Conservation (phyloP, 2,329 filamentous ascomycete species). For the Cladophialophora bantiana region DNA sequence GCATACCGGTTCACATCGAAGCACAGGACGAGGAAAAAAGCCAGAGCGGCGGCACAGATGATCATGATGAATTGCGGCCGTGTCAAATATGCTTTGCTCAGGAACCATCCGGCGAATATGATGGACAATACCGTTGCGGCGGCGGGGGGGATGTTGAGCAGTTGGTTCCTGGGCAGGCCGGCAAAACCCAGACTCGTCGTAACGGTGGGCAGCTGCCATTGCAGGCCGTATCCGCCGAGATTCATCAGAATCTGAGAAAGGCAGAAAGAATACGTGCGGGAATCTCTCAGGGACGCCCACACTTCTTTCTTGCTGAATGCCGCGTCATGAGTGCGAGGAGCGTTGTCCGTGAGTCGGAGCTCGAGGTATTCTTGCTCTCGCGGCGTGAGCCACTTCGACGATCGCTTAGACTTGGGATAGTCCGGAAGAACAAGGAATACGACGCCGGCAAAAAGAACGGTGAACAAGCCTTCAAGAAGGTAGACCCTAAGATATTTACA, state of each 20-base stretch:
- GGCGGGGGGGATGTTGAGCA: constrained; percentile 57
- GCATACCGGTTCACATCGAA: constrained; percentile 49
- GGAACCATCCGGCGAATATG: constrained; percentile 51
- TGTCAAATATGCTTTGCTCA: constrained; percentile 50
- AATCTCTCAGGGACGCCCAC: constrained; percentile 49
- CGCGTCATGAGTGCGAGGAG: constrained; percentile 50
- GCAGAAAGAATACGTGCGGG: constrained; percentile 55
- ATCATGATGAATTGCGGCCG: constrained; percentile 52
- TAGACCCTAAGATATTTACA: constrained; percentile 46
- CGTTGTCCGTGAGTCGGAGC: constrained; percentile 53
- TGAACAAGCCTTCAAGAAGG: constrained; percentile 54
- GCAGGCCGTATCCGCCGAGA: constrained; percentile 54
- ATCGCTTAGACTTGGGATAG: constrained; percentile 52
- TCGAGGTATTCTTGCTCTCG: constrained; percentile 59
- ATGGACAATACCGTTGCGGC: constrained; percentile 51
- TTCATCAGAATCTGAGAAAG: constrained; percentile 57
- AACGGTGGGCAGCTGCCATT: constrained; percentile 54
- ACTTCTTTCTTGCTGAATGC: constrained; percentile 53
- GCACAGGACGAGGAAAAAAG: constrained; percentile 55
- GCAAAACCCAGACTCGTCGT: constrained; percentile 54
- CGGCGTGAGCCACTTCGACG: constrained; percentile 55
- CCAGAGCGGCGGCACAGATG: constrained; percentile 51
- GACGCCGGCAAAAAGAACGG: constrained; percentile 50
- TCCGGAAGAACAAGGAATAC: constrained; percentile 54
- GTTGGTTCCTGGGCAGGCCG: constrained; percentile 52